These are phyloP conservation scores for Chara braunii DNA, from an alignment of 139 green algal species.

Conservation along the genomic window DNA sequence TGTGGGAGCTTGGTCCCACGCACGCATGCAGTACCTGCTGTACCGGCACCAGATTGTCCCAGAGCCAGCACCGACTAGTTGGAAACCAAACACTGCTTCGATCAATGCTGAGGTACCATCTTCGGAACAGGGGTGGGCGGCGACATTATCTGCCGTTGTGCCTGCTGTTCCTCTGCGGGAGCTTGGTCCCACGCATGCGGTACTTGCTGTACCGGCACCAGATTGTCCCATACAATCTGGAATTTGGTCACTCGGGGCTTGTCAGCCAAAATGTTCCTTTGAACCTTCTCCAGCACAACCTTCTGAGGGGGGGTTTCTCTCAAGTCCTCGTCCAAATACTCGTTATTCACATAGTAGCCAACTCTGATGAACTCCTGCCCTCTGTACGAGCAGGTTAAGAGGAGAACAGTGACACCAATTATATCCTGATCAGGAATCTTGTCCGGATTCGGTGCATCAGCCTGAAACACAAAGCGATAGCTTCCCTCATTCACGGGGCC, in stretches of 20 bases:
- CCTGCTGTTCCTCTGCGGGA: no score
- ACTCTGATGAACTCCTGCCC: slow-evolving; percentile 50
- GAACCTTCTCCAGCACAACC: slow-evolving; percentile 57
- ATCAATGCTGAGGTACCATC: no score
- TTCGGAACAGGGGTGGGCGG: no score
- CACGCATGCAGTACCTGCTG: no score
- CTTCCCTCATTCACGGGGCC: slow-evolving; percentile 77
- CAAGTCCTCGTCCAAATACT: neutral
- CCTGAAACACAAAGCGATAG: slow-evolving; percentile 85
- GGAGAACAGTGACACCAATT: slow-evolving; percentile 84
- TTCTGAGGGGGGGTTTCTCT: slow-evolving; percentile 45
- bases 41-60: no score
- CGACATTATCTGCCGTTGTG: no score
- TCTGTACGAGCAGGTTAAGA: slow-evolving; percentile 91
- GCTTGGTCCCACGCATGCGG: no score
- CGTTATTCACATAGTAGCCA: slow-evolving; percentile 71
- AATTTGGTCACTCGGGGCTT: slow-evolving; percentile 90
- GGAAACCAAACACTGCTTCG: no score
- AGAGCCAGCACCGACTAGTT: no score
- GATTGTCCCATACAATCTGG: slow-evolving; percentile 41
- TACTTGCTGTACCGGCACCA: no score
- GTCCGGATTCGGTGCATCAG: slow-evolving; percentile 70
- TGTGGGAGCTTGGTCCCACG: no score
- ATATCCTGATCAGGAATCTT: slow-evolving; percentile 71
- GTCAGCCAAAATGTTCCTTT: slow-evolving; percentile 72